phyloP scores from a whole-genome alignment of 1,284 basidiomycete species.

The Naganishia liquefaciens region DNA sequence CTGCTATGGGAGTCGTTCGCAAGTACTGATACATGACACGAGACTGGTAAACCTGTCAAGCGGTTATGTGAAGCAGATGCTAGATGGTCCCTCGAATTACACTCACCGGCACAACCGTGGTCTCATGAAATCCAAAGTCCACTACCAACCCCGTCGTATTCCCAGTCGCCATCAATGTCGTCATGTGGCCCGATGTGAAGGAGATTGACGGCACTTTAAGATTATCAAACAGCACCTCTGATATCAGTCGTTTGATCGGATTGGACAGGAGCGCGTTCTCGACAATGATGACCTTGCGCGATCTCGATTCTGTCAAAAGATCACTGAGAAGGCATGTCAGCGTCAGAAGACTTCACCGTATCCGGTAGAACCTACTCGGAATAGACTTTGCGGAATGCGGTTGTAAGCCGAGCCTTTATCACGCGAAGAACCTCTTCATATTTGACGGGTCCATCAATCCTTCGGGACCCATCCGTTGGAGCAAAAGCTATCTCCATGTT shows the following conservation, averaged over 20 bases:
- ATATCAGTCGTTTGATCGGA: slow-evolving; percentile 82
- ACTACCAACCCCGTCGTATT: slow-evolving; percentile 88
- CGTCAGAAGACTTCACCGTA: slow-evolving; percentile 37
- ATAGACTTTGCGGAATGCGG: slow-evolving; percentile 72
- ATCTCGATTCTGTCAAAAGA: slow-evolving; percentile 87
- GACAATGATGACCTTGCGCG: slow-evolving; percentile 85
- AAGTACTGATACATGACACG: slow-evolving; percentile 79
- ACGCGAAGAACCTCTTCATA: slow-evolving; percentile 70
- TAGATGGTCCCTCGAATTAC: not conserved
- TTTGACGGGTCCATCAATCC: slow-evolving; percentile 36
- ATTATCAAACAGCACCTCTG: slow-evolving; percentile 83
- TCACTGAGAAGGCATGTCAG: slow-evolving; percentile 60
- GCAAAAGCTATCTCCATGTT: slow-evolving; percentile 19
- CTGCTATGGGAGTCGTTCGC: slow-evolving; percentile 78
- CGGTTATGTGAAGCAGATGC: not conserved
- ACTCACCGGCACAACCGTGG: slow-evolving; percentile 79
- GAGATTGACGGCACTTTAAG: slow-evolving; percentile 89
- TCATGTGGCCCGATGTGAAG: slow-evolving; percentile 81
- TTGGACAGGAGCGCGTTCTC: slow-evolving; percentile 86
- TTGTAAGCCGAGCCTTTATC: slow-evolving; percentile 61
- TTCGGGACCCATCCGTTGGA: not conserved
- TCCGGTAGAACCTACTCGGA: slow-evolving; percentile 66
- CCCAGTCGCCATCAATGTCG: slow-evolving; percentile 80
- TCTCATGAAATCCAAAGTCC: slow-evolving; percentile 87
- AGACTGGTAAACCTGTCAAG: slow-evolving; percentile 75